These are phyloP conservation scores for Lecanoromycetidae sp. DNA, from an alignment of 2,329 filamentous ascomycete species.

Conservation along the genomic window DNA sequence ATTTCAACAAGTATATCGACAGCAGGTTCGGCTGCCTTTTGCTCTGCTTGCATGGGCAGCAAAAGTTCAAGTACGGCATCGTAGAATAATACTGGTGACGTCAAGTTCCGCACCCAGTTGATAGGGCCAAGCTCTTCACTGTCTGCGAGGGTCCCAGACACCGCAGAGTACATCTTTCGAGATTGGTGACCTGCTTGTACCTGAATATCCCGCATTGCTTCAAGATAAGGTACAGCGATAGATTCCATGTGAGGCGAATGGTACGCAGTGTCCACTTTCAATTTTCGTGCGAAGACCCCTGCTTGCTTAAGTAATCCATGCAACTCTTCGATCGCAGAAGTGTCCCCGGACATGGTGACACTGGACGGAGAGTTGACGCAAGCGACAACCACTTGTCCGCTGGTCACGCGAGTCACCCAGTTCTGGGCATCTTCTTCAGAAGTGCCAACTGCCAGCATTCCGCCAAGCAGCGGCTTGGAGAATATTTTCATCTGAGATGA, in stretches of 20 bases:
- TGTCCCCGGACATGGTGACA: constrained; percentile 24
- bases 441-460: constrained; percentile 15
- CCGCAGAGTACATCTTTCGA: constrained; percentile 22
- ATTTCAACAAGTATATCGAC: constrained; percentile 25
- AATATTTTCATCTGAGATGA: not conserved
- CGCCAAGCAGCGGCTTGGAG: not conserved
- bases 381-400: constrained; percentile 18
- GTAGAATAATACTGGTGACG: constrained; percentile 23
- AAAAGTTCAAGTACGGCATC: constrained; percentile 21
- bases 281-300: constrained; percentile 18
- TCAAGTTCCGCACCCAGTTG: constrained; percentile 25
- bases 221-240: constrained; percentile 18
- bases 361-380: constrained; percentile 25
- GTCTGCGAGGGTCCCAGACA: constrained; percentile 18
- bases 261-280: constrained; percentile 23
- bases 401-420: not conserved
- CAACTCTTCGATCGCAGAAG: constrained; percentile 15
- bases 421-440: constrained; percentile 14
- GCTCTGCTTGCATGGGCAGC: constrained; percentile 19
- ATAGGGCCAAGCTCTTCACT: constrained; percentile 16
- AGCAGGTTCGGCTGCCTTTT: constrained; percentile 16
- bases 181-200: not conserved
- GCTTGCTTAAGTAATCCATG: not conserved
- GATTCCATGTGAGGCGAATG: constrained; percentile 25
- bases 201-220: constrained; percentile 18